Base-by-base conservation (phyloP, 208 protist species). In the Balamuthia mandrillaris region DNA sequence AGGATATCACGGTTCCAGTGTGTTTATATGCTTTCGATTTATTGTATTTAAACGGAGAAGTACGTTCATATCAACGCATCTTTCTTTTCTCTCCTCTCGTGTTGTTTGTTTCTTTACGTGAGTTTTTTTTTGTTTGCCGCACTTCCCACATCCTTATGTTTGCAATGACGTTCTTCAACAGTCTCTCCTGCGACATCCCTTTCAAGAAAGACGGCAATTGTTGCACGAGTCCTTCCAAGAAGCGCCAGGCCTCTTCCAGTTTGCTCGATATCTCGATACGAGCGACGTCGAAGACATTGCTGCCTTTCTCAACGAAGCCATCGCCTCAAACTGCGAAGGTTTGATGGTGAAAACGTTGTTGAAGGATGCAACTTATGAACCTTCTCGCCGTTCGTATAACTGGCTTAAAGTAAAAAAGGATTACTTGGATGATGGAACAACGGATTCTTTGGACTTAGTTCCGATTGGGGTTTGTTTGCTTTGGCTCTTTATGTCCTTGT, bases 381-480 rank as follows among this genome's bases (percentile, higher is more conserved):
- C 98, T 1, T 95, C 94, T 6, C 97, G 96, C 84, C 94, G 98
- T 21, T 98, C 97, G 3, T 92, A 96, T 81, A 96, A 94, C 47
- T 99, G 98, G 98, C 92, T 98, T 29, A 99, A 99, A 88, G 91
- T 81, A 3, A 99, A 99, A 90, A 99, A 99, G 92, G 98, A 99
- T 91, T 99, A 99, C 90, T 21, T 99, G 88, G 52, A 3, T 14
- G n/a, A n/a, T n/a, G 97, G 96, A 52, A 91, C 99, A 74, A 96
- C 94, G 0, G 99, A 99, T 89, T 97, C 96, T 5, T 81, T 99
- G 5, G 99, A 99, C 91, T 92, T 99, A 1, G 98, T 99, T 1
- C 98, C 98, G 3, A 98, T 99, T 83, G 98, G 96, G 18, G 98
- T 93, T 6, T 98, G 75, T 82, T n/a, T 5, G 29, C 39, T 4